Percentiles rank a stretch among this genome's conserved stretches.
Evolutionary conservation across 2,329 filamentous ascomycete genomes (phyloP).

Genomic region (Talaromyces atroroseus): DNA sequence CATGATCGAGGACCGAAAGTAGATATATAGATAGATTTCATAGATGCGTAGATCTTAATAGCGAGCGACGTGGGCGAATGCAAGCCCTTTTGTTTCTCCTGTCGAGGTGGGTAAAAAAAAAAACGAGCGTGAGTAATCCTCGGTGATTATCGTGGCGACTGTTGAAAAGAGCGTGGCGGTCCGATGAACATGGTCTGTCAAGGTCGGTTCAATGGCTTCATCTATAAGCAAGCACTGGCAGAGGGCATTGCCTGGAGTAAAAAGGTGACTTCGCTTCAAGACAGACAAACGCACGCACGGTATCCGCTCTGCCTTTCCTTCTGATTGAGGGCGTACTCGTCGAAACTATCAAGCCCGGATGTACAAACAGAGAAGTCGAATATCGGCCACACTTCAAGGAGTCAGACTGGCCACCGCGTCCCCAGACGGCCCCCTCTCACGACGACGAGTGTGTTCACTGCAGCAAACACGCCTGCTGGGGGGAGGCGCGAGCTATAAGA

Average conservation of each 20-base stretch:
- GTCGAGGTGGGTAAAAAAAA: background rate
- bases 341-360: background rate
- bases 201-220: background rate
- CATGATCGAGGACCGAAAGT: background rate
- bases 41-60: background rate
- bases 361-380: background rate
- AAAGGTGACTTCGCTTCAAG: background rate
- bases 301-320: background rate
- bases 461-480: background rate
- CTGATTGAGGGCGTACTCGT: background rate
- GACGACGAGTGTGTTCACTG: background rate
- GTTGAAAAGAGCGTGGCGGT: background rate
- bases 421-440: background rate
- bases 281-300: background rate
- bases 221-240: background rate
- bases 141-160: background rate
- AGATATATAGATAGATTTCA: background rate
- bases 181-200: background rate
- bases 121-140: constrained; percentile 7
- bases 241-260: background rate
- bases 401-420: background rate
- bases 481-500: background rate
- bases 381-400: no score
- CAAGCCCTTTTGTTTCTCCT: background rate
- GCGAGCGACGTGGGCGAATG: constrained; percentile 7